Evolutionary conservation across 2,329 filamentous ascomycete genomes (phyloP).

Genomic region (Emericellopsis cladophorae): DNA sequence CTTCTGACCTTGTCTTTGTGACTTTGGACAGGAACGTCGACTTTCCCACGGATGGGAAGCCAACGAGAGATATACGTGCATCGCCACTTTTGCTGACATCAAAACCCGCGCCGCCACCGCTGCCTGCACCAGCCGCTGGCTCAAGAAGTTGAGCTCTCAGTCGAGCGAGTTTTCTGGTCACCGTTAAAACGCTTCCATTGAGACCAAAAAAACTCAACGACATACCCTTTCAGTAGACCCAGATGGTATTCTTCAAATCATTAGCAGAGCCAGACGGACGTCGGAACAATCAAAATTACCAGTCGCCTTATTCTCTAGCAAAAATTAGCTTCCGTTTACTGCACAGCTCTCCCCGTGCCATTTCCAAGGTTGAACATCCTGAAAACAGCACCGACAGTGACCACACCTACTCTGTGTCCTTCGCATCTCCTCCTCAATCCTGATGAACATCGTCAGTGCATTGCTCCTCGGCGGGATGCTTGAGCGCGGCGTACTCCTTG

Average conservation of each 20-base stretch:
- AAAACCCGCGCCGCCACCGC: slow-evolving; percentile 72
- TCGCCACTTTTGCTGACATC: slow-evolving; percentile 94
- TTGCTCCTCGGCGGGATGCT: no score
- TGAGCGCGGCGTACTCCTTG: slow-evolving; percentile 65
- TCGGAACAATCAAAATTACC: slow-evolving; percentile 37
- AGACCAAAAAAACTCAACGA: slow-evolving; percentile 1
- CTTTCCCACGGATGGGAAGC: slow-evolving; percentile 98
- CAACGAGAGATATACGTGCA: slow-evolving; percentile 90
- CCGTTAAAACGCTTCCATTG: not conserved
- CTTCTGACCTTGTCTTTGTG: slow-evolving; percentile 93
- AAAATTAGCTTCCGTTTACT: not conserved
- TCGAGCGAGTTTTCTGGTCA: slow-evolving; percentile 76
- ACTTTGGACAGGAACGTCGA: slow-evolving; percentile 98
- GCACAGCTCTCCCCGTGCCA: not conserved
- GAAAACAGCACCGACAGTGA: no score
- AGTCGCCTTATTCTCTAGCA: slow-evolving; percentile 91
- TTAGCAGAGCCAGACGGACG: not conserved
- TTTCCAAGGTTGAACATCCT: no score
- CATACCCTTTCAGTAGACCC: slow-evolving; percentile 89
- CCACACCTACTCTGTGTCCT: slow-evolving; percentile 79
- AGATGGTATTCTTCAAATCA: slow-evolving; percentile 76
- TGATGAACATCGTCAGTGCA: not conserved
- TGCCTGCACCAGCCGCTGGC: slow-evolving; percentile 66
- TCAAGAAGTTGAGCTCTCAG: slow-evolving; percentile 90
- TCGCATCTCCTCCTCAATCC: slow-evolving; percentile 99